These are phyloP conservation scores for Coniella vitis DNA, from an alignment of 2,329 filamentous ascomycete species.

Conservation along the genomic window DNA sequence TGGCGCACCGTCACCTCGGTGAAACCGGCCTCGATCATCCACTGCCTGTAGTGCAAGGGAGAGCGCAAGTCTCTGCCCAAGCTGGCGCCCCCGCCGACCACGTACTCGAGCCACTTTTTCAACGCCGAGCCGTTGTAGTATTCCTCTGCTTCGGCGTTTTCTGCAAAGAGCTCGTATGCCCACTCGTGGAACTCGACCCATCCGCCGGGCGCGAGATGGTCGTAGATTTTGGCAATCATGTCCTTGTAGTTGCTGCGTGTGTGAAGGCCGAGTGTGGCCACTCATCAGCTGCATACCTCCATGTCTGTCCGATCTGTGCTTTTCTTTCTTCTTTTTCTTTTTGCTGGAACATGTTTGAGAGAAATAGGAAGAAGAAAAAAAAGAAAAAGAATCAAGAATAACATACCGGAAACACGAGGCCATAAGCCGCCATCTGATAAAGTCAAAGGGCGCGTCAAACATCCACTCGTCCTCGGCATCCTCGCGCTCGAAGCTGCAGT, in stretches of 20 bases:
- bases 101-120: neutral
- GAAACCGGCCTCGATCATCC: conserved; percentile 2
- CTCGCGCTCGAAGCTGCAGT: conserved; percentile 5
- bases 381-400: no score
- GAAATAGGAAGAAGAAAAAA: no score
- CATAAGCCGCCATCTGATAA: conserved; percentile 7
- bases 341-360: no score
- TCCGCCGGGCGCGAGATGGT: conserved; percentile 1
- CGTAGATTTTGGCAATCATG: neutral
- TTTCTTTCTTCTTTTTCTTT: no score
- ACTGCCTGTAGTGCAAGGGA: neutral
- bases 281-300: no score
- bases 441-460: conserved; percentile 3
- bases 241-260: neutral
- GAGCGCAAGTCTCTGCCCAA: neutral
- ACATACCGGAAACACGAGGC: neutral
- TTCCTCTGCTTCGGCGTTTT: neutral
- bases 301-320: no score
- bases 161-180: conserved; percentile 1
- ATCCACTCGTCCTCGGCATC: conserved; percentile 9
- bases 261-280: neutral
- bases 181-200: conserved; percentile 8
- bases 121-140: neutral
- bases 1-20: neutral
- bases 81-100: neutral